These are phyloP conservation scores for Cercophora samala DNA, from an alignment of 495 filamentous ascomycete species.

Conservation along the genomic window DNA sequence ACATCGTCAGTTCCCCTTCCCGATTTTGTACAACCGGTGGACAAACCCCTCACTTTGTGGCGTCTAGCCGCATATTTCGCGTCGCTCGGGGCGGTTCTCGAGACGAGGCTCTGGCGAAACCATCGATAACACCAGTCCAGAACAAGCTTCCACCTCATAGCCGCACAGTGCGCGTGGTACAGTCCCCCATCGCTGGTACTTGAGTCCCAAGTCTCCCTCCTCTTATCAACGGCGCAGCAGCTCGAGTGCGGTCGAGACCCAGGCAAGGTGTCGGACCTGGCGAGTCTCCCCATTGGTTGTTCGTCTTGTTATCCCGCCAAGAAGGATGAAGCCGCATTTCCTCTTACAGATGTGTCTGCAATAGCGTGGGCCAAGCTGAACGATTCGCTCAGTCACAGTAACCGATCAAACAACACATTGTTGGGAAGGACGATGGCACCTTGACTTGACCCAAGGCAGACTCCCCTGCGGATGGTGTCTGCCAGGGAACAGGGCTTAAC, in stretches of 20 bases:
- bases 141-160: background rate
- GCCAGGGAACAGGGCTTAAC: background rate
- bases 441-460: background rate
- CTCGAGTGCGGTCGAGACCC: background rate
- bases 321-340: background rate
- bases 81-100: background rate
- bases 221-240: background rate
- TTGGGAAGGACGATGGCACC: background rate
- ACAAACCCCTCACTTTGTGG: constrained; percentile 3
- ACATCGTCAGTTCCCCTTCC: background rate
- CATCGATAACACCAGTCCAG: constrained; percentile 6
- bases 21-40: no score
- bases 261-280: constrained; percentile 4
- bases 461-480: background rate
- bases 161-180: background rate
- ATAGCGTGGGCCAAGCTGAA: background rate
- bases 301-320: background rate
- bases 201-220: background rate
- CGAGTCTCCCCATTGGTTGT: background rate
- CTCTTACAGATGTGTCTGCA: background rate
- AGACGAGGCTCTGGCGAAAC: background rate
- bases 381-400: background rate
- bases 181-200: background rate
- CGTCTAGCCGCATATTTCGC: background rate
- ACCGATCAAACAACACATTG: background rate